Evolutionary conservation across 306 rosid species (phyloP).

Genomic region (Herpetospermum pedunculosum): DNA sequence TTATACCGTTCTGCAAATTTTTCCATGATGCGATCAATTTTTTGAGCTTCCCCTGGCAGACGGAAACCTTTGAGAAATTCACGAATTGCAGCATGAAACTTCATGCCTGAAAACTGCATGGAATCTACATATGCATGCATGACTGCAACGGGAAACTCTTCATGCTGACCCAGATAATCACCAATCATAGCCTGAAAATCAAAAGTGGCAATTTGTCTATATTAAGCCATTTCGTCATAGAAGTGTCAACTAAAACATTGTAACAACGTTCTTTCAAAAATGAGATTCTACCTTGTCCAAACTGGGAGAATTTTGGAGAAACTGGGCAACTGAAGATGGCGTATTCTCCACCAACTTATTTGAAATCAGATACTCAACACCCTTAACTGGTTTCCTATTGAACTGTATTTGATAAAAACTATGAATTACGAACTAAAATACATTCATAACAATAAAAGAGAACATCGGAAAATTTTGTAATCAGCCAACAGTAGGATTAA

Average conservation of each 20-base stretch:
- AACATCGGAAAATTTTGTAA: neutral
- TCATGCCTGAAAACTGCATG: conserved; percentile 84
- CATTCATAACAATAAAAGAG: conserved; percentile 9
- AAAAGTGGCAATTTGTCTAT: conserved; percentile 11
- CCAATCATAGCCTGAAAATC: conserved; percentile 82
- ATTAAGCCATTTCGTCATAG: neutral
- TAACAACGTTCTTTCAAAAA: conserved; percentile 11
- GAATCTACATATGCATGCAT: conserved; percentile 97
- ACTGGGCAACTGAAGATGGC: conserved; percentile 84
- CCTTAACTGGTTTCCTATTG: conserved; percentile 83
- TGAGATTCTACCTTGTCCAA: conserved; percentile 69
- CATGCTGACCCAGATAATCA: conserved; percentile 97
- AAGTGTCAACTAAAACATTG: conserved; percentile 9
- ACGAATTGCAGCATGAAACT: conserved; percentile 86
- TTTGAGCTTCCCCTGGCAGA: conserved; percentile 99
- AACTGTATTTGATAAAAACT: conserved; percentile 55
- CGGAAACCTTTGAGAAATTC: conserved; percentile 97
- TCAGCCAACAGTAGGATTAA: neutral
- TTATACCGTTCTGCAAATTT: conserved; percentile 93
- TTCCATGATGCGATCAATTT: conserved; percentile 98
- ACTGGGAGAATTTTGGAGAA: conserved; percentile 70
- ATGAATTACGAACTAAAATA: conserved; percentile 31
- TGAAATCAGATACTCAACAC: conserved; percentile 69
- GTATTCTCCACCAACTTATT: conserved; percentile 81
- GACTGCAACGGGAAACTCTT: conserved; percentile 94